Base-by-base conservation (phyloP, 148 eudicot species). In the Nepenthes gracilis region DNA sequence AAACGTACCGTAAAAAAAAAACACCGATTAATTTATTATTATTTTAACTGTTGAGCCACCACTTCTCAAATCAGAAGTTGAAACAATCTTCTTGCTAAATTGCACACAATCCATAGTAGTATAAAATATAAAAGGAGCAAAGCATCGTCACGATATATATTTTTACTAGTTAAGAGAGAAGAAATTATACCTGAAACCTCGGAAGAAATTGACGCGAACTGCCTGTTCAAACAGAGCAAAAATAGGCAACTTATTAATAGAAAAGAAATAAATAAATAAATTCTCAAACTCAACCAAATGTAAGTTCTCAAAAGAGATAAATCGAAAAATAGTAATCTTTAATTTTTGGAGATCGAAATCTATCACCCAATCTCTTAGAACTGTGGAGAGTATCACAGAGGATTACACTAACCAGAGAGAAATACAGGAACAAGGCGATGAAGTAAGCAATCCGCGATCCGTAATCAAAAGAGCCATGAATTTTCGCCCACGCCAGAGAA, bases 401-500 rank as follows among this genome's bases (percentile, higher is more conserved):
- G 53, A 23, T 23, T 23, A 23, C 23, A 71, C 84, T 66, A 55
- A 92, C 97, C 96, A 92, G 66, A 54, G 97, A 92, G 80, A 85
- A 78, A 70, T 85, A 88, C 9, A 92, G 96, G 73, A 92, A 92
- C 75, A 92, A 43, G 60, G 85, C 96, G 40, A 92, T 79, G 75
- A 92, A 92, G 83, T 78, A 88, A 37, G 86, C 81, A 60, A 88
- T 80, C 33, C 86, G 69, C 0, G 97, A 70, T 5, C 94, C 97
- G 70, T 72, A 64, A 67, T 83, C 90, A 13, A 88, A 85, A 12
- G 88, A 80, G 4, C 94, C 97, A 60, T 88, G 87, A 55, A 92
- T 80, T 23, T 47, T 88, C 13, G 94, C 88, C 97, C 97, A 92
- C 1, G 97, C 97, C 90, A 88, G 80, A 0, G 97, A 92, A 58